Conservation (phyloP, 2,329 filamentous ascomycete genomes). For the Fusarium avenaceum region DNA sequence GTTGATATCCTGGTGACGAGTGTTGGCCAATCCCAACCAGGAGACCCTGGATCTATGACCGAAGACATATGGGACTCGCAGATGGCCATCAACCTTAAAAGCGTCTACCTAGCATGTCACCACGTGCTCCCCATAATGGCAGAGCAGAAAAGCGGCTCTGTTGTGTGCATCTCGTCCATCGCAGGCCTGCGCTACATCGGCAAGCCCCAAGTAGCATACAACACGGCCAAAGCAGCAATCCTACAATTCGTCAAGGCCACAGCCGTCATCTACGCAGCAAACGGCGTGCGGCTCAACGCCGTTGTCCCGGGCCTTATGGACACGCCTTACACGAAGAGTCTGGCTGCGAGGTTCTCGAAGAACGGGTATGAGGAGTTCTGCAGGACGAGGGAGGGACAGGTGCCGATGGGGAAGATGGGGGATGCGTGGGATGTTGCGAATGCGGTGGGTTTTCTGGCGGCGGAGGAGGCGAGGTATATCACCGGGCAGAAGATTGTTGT, state of each 20-base stretch:
- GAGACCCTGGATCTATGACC: conserved; percentile 61
- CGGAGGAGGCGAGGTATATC: conserved; percentile 70
- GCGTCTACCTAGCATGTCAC: conserved; percentile 67
- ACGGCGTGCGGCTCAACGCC: conserved; percentile 64
- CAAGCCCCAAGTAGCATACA: conserved; percentile 67
- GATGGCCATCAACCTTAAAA: conserved; percentile 68
- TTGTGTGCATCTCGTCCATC: conserved; percentile 65
- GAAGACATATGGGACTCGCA: conserved; percentile 67
- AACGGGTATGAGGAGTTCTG: conserved; percentile 63
- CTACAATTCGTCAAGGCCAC: conserved; percentile 65
- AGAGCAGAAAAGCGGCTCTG: conserved; percentile 56
- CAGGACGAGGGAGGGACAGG: conserved; percentile 65
- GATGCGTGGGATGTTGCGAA: conserved; percentile 71
- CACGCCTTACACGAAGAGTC: conserved; percentile 63
- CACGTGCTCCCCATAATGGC: conserved; percentile 68
- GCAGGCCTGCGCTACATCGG: conserved; percentile 65
- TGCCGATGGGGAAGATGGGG: conserved; percentile 71
- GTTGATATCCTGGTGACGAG: conserved; percentile 74
- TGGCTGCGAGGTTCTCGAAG: conserved; percentile 62
- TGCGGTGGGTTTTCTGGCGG: conserved; percentile 69
- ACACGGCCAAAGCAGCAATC: conserved; percentile 64
- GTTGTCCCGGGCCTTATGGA: conserved; percentile 70
- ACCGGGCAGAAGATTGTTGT: conserved; percentile 68
- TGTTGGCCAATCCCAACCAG: conserved; percentile 69
- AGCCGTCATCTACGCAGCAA: conserved; percentile 63